A percentile compares a stretch with the other conserved stretches of the same genome.
Conservation (phyloP, 495 filamentous ascomycete genomes). For the Opeltia flavorubescens region DNA sequence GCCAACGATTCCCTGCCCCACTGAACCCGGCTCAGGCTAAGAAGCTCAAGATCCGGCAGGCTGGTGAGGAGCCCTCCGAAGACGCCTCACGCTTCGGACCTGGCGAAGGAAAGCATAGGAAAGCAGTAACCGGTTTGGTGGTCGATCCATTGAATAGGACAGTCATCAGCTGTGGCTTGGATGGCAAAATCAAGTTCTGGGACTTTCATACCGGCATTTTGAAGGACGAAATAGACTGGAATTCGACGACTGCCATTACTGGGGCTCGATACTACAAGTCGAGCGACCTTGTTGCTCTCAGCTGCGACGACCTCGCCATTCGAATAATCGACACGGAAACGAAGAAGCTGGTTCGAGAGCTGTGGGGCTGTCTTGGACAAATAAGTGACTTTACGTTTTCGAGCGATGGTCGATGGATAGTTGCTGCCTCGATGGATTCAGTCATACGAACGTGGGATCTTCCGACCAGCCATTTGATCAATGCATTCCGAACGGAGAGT, state of each 20-base stretch:
- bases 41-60: conserved; percentile 38
- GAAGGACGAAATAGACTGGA: conserved; percentile 73
- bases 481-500: conserved; percentile 61
- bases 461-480: conserved; percentile 86
- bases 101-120: conserved; percentile 52
- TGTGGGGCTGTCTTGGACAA: conserved; percentile 73
- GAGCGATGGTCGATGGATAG: conserved; percentile 83
- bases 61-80: conserved; percentile 17
- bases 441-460: conserved; percentile 86
- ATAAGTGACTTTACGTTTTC: conserved; percentile 87
- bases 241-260: conserved; percentile 60
- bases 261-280: conserved; percentile 62
- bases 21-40: conserved; percentile 49
- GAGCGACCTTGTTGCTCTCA: conserved; percentile 77
- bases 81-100: conserved; percentile 28
- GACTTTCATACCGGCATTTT: conserved; percentile 70
- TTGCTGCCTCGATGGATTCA: conserved; percentile 74
- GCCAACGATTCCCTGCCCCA: conserved; percentile 69
- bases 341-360: conserved; percentile 74
- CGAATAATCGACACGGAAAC: conserved; percentile 85
- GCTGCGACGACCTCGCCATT: conserved; percentile 79
- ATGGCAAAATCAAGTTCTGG: conserved; percentile 99
- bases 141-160: conserved; percentile 73
- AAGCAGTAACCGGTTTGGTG: conserved; percentile 69
- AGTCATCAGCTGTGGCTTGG: conserved; percentile 71